Conservation (phyloP, 169 alveolate genomes). For the Plasmodium knowlesi region DNA sequence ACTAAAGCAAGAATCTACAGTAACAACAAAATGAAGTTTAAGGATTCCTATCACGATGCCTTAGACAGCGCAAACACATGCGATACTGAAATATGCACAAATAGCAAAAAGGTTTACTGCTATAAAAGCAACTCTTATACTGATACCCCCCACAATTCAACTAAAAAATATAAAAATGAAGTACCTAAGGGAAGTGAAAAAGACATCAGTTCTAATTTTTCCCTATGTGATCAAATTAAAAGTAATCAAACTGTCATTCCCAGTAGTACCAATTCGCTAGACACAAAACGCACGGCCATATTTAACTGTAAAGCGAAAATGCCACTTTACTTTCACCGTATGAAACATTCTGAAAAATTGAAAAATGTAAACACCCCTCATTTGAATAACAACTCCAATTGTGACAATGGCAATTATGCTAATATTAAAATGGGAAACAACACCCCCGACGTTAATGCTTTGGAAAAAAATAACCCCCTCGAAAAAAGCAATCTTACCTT, state of each 20-base stretch:
- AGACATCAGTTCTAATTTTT: not conserved
- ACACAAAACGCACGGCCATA: not conserved
- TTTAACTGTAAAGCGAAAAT: not conserved
- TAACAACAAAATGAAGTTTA: conserved; percentile 1
- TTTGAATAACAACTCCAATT: not conserved
- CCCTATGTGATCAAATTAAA: not conserved
- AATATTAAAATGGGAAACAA: not conserved
- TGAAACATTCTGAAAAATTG: not conserved
- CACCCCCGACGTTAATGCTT: not conserved
- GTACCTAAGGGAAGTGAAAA: not conserved
- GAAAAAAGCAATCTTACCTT: not conserved
- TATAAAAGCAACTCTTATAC: not conserved
- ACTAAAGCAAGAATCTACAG: not conserved
- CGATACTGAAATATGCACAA: not conserved
- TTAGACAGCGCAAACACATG: not conserved
- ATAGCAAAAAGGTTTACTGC: not conserved
- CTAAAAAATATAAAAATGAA: not conserved
- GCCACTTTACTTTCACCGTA: not conserved
- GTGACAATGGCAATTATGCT: not conserved
- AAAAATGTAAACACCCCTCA: not conserved
- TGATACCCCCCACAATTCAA: not conserved
- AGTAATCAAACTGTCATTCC: not conserved
- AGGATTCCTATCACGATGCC: not conserved
- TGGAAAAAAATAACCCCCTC: not conserved
- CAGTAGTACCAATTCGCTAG: not conserved